Evolutionary conservation across 495 filamentous ascomycete species (phyloP), one percentile per base, ranked within the genome.

Genomic region (Penicillium desertorum): DNA sequence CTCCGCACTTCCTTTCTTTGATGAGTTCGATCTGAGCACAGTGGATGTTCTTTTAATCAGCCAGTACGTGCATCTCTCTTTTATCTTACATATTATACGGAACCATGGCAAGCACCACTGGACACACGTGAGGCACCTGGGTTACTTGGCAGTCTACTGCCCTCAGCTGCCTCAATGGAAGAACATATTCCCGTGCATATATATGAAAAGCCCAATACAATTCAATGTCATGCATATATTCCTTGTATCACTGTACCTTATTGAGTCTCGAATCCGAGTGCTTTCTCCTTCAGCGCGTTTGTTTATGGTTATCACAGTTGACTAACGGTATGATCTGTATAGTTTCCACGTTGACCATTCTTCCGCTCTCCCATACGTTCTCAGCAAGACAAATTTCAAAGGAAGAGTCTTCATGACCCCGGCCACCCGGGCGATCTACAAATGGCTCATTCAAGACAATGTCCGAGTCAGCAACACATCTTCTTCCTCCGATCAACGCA

Each of bases 291-390:
- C 25, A 10, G 9, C 32, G 9, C n/a, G 7, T 45, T 46, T 19
- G 4, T 45, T 46, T 22, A 34, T 29, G 29, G 23, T 14, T 32
- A 17, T 48, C 45, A 47, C 27, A 61, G 25, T 30, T 55, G 57
- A 60, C 71, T 74, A 62, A 75, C 65, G 25, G 20, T 46, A 49
- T 25, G 14, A 45, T 61, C 25, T 62, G 25, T 54, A 34, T 70
- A 95, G 91, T 87, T 98, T 98, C 74, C 94, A 98, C 65, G 81
- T 98, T 63, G 94, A 98, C 71, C 94, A 98, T 76, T 96, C 94
- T 5, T 92, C 93, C 20, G 94, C 93, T 17, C 81, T 98, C 25
- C 94, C 94, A 34, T 98, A 97, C 72, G 94, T 98, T 54, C 83
- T 98, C 68, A 88, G 93, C 57, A 98, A 98, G 74, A 97, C 94